Conservation (phyloP, 2,329 filamentous ascomycete genomes). For the Raffaelea arxii region DNA sequence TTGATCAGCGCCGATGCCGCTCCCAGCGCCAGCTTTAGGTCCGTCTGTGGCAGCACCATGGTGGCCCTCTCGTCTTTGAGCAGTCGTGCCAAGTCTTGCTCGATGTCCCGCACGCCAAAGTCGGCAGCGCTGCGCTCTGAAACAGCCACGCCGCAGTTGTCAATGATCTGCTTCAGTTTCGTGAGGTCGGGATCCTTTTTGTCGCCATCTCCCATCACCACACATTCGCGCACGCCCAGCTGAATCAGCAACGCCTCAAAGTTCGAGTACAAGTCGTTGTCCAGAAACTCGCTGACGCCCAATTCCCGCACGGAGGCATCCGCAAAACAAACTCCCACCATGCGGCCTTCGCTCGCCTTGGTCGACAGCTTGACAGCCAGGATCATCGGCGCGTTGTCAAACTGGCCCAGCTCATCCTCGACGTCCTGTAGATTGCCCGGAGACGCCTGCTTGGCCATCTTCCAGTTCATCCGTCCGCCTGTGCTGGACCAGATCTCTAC, state of each 20-base stretch:
- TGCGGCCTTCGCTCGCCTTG: conserved; percentile 76
- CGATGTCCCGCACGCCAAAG: conserved; percentile 84
- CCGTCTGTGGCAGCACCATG: conserved; percentile 73
- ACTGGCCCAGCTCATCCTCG: conserved; percentile 80
- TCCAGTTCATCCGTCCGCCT: conserved; percentile 80
- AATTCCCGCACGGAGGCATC: conserved; percentile 94
- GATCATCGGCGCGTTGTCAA: conserved; percentile 89
- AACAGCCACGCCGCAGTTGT: conserved; percentile 84
- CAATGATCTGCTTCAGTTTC: conserved; percentile 81
- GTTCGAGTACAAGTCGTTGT: conserved; percentile 97
- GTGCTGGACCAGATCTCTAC: conserved; percentile 80
- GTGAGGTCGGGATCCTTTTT: conserved; percentile 76
- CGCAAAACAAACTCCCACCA: conserved; percentile 91
- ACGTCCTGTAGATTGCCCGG: conserved; percentile 95
- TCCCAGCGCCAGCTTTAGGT: conserved; percentile 92
- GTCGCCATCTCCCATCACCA: conserved; percentile 63
- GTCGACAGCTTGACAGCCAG: conserved; percentile 86
- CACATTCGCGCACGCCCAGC: conserved; percentile 85
- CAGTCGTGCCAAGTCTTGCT: conserved; percentile 82
- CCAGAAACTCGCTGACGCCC: conserved; percentile 95
- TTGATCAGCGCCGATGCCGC: conserved; percentile 89
- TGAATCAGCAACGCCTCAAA: conserved; percentile 96
- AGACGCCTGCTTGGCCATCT: conserved; percentile 81
- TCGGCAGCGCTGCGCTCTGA: conserved; percentile 68
- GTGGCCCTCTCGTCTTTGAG: conserved; percentile 77